Percentiles rank a stretch among this genome's conserved stretches.
Conservation (phyloP, 1,284 basidiomycete species). For the Sporisorium iseilematis-ciliati region DNA sequence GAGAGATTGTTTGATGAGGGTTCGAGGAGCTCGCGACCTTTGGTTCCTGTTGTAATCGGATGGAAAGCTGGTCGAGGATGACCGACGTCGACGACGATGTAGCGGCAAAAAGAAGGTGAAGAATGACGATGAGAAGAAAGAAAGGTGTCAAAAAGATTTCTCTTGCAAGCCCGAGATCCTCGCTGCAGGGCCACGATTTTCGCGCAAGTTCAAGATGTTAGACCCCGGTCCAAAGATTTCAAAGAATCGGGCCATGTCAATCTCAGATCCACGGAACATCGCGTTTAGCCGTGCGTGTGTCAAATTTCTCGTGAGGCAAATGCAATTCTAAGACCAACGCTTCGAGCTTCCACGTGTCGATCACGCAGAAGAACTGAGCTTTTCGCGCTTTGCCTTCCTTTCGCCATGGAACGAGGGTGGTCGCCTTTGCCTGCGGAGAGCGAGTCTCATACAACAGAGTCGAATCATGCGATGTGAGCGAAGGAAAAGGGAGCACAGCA, state of each 20-base stretch:
- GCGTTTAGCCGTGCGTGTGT: constrained; percentile 11
- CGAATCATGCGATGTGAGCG: too few relatives aligned
- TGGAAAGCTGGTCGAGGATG: neutral
- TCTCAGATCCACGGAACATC: neutral
- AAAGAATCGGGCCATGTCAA: neutral
- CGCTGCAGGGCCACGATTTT: neutral
- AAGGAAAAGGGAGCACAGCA: too few relatives aligned
- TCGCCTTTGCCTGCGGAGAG: too few relatives aligned
- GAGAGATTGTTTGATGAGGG: too few relatives aligned
- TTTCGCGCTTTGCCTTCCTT: neutral
- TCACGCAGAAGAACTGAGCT: constrained; percentile 11
- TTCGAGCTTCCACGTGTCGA: constrained; percentile 38
- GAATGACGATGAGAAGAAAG: neutral
- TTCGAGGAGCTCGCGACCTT: too few relatives aligned
- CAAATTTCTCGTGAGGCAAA: neutral
- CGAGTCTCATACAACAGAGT: too few relatives aligned
- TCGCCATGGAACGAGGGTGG: too few relatives aligned
- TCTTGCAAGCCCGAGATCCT: neutral
- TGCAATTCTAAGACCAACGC: neutral
- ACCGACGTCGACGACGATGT: neutral
- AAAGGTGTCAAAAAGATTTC: constrained; percentile 11
- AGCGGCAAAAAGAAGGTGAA: too few relatives aligned
- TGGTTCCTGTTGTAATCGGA: too few relatives aligned
- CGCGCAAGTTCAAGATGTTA: neutral
- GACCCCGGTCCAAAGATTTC: too few relatives aligned